Base-by-base conservation (phyloP, 2,329 filamentous ascomycete species). In the Knufia fluminis region DNA sequence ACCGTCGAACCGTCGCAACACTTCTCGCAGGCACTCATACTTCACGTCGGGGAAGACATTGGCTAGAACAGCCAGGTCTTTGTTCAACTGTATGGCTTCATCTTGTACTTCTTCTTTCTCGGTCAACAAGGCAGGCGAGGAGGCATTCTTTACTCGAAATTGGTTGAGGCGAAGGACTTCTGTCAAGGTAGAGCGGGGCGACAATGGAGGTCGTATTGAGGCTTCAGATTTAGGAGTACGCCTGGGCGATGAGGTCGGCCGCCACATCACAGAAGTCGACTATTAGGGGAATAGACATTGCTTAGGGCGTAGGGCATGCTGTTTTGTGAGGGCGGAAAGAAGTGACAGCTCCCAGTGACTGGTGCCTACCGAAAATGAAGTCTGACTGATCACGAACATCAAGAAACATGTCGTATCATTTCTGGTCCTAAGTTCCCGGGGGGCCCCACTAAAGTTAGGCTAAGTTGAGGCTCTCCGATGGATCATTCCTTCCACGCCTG, bases 1-100 rank as follows among this genome's bases (percentile, higher is more conserved):
- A 9, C 70, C 71, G 52, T 72, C 69, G 53, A 73, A 74, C 10
- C 66, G 66, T 3, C 66, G 55, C 17, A 74, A 61, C 23, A 74
- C 55, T 57, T 73, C 71, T 4, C 71, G 68, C 36, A 74, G 70
- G 3, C 73, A 70, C 51, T 73, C 71, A 47, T 69, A 58, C 44
- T 66, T 66, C 36, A 73, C 62, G 51, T 73, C 69, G 1, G 71
- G 71, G 40, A 73, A 74, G 10, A 73, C 61, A 9, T 62, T 61
- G 2, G 66, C 66, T 2, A 74, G 62, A 1, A 64, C 61, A 22
- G 63, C 59, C 9, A 74, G 59, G 17, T 68, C 65, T 8, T 61
- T 54, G 53, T 74, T 74, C 24, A 72, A 57, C 31, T 66, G 62
- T 38, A 68, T 65, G 3, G 57, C 62, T 16, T 56, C 55, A 28